phyloP scores from a whole-genome alignment of 345 rosid species.

The Kernera saxatilis region DNA sequence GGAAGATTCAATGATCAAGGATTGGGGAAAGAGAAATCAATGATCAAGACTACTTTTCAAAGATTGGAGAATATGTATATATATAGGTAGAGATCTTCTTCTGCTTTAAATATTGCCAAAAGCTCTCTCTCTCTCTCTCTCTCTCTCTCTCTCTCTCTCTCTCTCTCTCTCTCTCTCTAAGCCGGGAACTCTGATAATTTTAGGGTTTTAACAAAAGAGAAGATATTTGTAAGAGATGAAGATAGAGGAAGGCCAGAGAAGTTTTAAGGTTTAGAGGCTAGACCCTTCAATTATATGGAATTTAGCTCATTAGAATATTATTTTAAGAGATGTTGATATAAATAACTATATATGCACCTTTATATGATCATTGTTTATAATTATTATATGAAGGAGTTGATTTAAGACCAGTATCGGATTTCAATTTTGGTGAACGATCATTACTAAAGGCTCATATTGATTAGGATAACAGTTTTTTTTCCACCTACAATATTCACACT shows the following conservation, averaged over 20 bases:
- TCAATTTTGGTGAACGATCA: neutral
- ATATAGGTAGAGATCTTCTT: constrained; percentile 16
- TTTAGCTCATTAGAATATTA: neutral
- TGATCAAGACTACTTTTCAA: constrained; percentile 22
- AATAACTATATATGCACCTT: neutral
- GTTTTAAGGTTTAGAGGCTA: constrained; percentile 7
- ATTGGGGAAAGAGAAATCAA: constrained; percentile 13
- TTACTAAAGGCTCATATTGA: neutral
- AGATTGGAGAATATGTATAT: constrained; percentile 19
- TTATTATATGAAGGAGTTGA: neutral
- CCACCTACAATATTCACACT: neutral
- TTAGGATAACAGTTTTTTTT: neutral
- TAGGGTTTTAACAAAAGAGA: constrained; percentile 26
- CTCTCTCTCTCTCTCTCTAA: constrained; percentile 2
- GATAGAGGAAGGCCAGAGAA: constrained; percentile 24
- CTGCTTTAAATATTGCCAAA: neutral
- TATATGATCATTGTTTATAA: neutral
- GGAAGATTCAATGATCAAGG: constrained; percentile 13
- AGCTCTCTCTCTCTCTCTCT: neutral
- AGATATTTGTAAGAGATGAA: constrained; percentile 21
- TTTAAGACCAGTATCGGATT: neutral
- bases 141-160: constrained; percentile 1
- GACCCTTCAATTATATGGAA: neutral
- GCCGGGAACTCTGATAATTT: neutral
- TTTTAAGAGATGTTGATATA: neutral